These are phyloP conservation scores for Haplographium delicatum DNA, from an alignment of 495 filamentous ascomycete species.

Conservation along the genomic window DNA sequence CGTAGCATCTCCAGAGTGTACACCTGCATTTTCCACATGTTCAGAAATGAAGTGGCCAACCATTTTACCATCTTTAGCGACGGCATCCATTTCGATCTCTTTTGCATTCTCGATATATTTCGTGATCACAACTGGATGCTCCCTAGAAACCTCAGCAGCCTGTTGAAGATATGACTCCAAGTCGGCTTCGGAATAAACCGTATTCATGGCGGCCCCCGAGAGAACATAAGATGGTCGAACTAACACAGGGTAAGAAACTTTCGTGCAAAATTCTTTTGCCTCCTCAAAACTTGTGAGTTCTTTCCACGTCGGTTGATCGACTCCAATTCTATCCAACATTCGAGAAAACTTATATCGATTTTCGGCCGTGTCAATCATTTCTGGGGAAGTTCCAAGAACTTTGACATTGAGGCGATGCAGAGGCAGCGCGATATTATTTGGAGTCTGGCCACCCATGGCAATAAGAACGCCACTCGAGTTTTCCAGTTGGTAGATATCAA, in stretches of 20 bases:
- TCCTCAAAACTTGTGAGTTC: constrained; percentile 88
- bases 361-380: constrained; percentile 98
- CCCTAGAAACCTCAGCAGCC: constrained; percentile 84
- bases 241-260: constrained; percentile 85
- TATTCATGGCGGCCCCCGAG: constrained; percentile 96
- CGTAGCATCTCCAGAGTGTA: constrained; percentile 94
- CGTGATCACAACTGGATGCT: constrained; percentile 96
- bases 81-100: constrained; percentile 97
- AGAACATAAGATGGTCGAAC: constrained; percentile 95
- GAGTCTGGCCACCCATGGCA: constrained; percentile 96
- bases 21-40: constrained; percentile 93
- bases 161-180: constrained; percentile 84
- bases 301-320: constrained; percentile 98
- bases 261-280: constrained; percentile 75
- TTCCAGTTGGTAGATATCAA: constrained; percentile 94
- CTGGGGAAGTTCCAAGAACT: constrained; percentile 90
- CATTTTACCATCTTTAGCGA: constrained; percentile 76
- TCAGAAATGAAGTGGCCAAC: constrained; percentile 92
- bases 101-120: constrained; percentile 97
- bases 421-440: constrained; percentile 95
- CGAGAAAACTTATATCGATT: constrained; percentile 98
- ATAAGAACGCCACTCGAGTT: constrained; percentile 85
- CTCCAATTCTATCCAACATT: constrained; percentile 91
- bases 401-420: constrained; percentile 84
- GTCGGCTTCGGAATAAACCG: constrained; percentile 83